A percentile compares a stretch with the other conserved stretches of the same genome.
Conservation (phyloP, 331 rosid genomes). For the Cydonia oblonga region DNA sequence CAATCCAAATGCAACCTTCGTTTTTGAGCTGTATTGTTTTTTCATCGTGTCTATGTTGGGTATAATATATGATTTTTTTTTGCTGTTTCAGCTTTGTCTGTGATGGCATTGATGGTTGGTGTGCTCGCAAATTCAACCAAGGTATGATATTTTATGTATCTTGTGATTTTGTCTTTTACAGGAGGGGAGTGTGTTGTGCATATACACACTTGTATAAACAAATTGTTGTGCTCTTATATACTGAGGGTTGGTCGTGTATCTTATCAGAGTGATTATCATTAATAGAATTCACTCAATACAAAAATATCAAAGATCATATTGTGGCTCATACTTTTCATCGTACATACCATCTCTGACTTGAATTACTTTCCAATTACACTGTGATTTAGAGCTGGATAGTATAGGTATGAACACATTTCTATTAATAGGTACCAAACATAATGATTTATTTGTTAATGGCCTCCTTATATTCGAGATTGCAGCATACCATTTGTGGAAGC, state of each 20-base stretch:
- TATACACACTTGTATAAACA: not conserved
- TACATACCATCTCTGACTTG: not conserved
- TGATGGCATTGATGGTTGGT: conserved; percentile 28
- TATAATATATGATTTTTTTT: conserved; percentile 15
- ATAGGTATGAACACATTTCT: not conserved
- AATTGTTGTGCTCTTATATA: not conserved
- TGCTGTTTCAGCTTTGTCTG: conserved; percentile 18
- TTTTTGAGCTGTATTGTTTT: not conserved
- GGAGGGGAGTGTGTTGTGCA: not conserved
- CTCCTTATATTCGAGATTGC: not conserved
- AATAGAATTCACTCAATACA: not conserved
- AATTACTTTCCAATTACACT: not conserved
- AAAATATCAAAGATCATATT: not conserved
- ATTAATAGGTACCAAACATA: too few species aligned
- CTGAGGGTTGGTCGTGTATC: not conserved
- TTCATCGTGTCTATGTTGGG: not conserved
- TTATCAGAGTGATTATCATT: not conserved
- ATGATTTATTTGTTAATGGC: not conserved
- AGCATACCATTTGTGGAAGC: not conserved
- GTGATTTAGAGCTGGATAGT: not conserved
- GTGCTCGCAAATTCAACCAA: conserved; percentile 97
- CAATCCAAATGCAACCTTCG: not conserved
- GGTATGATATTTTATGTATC: conserved; percentile 55
- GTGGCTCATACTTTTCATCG: not conserved
- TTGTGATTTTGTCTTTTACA: conserved; percentile 57